These are phyloP conservation scores for Petasospora fabianii DNA, from an alignment of 1,139 yeast genomes.

Conservation along the genomic window DNA sequence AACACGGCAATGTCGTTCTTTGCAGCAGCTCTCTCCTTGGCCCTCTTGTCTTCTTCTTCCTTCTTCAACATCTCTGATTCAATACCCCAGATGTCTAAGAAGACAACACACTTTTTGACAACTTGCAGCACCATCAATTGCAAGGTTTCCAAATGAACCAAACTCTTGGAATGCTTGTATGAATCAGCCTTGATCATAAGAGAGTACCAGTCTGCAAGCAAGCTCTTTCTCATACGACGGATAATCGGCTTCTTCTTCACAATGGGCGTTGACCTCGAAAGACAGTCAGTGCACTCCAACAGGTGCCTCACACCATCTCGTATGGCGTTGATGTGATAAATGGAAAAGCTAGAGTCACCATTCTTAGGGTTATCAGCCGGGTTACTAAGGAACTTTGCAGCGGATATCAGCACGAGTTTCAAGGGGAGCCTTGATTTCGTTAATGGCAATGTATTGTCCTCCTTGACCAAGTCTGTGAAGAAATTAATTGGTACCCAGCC, in stretches of 20 bases:
- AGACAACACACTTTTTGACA: conserved; percentile 64
- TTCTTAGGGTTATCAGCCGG: conserved; percentile 48
- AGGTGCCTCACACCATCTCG: conserved; percentile 82
- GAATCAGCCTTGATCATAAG: conserved; percentile 85
- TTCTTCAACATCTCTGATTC: conserved; percentile 40
- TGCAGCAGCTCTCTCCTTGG: conserved; percentile 7
- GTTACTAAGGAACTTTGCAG: conserved; percentile 70
- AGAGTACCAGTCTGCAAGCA: conserved; percentile 89
- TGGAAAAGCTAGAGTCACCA: conserved; percentile 28
- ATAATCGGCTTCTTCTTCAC: conserved; percentile 70
- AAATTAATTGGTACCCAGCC: conserved; percentile 99
- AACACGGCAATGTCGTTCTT: conserved; percentile 30
- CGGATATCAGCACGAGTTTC: conserved; percentile 62
- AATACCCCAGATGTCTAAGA: conserved; percentile 71
- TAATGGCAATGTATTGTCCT: conserved; percentile 31
- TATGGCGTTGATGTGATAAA: conserved; percentile 47
- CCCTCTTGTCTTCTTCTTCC: conserved; percentile 26
- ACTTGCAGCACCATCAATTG: conserved; percentile 74
- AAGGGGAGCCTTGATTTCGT: conserved; percentile 44
- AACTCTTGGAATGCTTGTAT: conserved; percentile 67
- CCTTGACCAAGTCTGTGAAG: conserved; percentile 59
- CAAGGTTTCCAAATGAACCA: conserved; percentile 63
- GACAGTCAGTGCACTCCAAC: conserved; percentile 74
- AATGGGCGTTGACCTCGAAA: conserved; percentile 76
- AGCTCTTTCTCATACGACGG: conserved; percentile 68